phyloP scores from a whole-genome alignment of 2,329 filamentous ascomycete genomes.

The Stromatinia cepivora region DNA sequence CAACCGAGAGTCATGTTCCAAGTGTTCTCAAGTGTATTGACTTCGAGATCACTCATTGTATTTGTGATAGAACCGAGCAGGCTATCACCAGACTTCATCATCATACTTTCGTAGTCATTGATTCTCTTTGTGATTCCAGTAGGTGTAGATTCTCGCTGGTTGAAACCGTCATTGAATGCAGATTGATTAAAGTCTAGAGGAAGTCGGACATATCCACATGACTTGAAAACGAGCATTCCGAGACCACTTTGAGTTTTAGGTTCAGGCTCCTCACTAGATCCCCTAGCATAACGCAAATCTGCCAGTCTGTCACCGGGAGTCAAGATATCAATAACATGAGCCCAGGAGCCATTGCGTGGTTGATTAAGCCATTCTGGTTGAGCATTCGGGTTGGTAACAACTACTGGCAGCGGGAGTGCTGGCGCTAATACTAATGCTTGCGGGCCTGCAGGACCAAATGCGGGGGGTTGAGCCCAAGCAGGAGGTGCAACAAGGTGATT shows the following conservation, averaged over 20 bases:
- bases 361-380: slow-evolving; percentile 40
- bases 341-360: slow-evolving; percentile 50
- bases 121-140: slow-evolving; percentile 32
- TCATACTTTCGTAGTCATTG: slow-evolving; percentile 34
- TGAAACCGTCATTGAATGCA: slow-evolving; percentile 25
- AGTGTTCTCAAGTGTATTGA: slow-evolving; percentile 33
- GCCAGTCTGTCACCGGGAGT: slow-evolving; percentile 49
- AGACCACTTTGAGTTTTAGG: slow-evolving; percentile 30
- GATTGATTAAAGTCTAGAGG: slow-evolving; percentile 40
- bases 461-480: neutral
- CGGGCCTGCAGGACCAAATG: neutral
- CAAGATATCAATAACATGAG: slow-evolving; percentile 50
- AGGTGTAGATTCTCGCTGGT: slow-evolving; percentile 19
- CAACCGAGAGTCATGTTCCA: slow-evolving; percentile 37
- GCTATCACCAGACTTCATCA: slow-evolving; percentile 39
- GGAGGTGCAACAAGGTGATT: neutral
- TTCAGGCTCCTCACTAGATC: slow-evolving; percentile 38
- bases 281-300: slow-evolving; percentile 44
- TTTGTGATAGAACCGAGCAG: slow-evolving; percentile 35
- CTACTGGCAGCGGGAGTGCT: slow-evolving; percentile 9
- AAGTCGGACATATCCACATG: slow-evolving; percentile 39
- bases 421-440: too few relatives aligned
- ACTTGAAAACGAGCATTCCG: slow-evolving; percentile 35
- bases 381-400: slow-evolving; percentile 17
- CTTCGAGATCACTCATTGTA: slow-evolving; percentile 32